A percentile compares a stretch with the other conserved stretches of the same genome.
These are phyloP conservation scores for Sicyos baderoa DNA, from an alignment of 306 rosid genomes.

Conservation along the genomic window DNA sequence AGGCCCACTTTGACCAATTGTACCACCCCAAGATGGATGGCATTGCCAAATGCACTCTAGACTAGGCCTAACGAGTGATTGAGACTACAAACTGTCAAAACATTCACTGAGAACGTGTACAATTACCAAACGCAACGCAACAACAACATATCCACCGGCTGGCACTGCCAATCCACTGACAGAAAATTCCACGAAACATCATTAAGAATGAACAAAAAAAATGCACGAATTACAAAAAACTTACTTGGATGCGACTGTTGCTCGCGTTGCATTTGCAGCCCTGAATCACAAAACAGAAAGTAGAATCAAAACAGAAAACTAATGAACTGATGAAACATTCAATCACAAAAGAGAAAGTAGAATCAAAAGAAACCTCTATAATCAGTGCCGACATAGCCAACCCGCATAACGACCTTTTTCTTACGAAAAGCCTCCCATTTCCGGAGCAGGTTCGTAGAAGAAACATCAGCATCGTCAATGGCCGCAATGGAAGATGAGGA, in stretches of 20 bases:
- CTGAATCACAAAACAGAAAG: constrained; percentile 37
- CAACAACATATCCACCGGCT: background rate
- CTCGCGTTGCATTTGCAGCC: constrained; percentile 72
- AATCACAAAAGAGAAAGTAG: constrained; percentile 10
- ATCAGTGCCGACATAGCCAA: constrained; percentile 71
- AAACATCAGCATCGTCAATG: background rate
- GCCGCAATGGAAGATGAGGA: constrained; percentile 1
- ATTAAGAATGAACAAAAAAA: background rate
- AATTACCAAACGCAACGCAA: background rate
- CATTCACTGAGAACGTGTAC: background rate
- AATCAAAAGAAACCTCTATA: constrained; percentile 52
- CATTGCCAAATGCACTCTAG: background rate
- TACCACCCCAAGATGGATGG: too few species aligned
- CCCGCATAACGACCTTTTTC: constrained; percentile 76
- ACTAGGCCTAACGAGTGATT: background rate
- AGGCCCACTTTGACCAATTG: too few species aligned
- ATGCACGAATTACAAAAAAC: constrained; percentile 13
- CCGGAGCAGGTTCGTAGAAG: background rate
- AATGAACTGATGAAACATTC: background rate
- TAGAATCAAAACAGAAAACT: background rate
- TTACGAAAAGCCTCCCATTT: constrained; percentile 63
- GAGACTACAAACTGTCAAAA: background rate
- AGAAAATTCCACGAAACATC: background rate
- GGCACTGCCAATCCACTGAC: background rate
- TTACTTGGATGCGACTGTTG: constrained; percentile 52